Base-by-base conservation (phyloP, 2,329 filamentous ascomycete species). In the Lachnellula hyalina region DNA sequence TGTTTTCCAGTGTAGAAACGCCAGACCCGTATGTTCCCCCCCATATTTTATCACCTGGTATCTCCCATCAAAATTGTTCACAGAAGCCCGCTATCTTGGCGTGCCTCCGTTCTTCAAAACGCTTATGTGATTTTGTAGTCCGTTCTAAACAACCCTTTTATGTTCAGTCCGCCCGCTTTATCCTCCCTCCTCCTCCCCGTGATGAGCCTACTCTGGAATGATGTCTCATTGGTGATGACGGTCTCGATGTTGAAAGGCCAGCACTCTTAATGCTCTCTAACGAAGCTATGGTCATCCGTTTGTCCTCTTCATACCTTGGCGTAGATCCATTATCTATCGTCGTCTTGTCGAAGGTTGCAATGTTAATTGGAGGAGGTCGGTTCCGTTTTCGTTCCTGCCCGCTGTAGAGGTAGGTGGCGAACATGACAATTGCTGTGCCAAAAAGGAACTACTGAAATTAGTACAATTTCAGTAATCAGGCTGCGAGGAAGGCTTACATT, bases 341-440 rank as follows among this genome's bases (percentile, higher is more conserved):
- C 2, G 67, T 71, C 72, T 96, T 94, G 69, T 96, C 90, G 66
- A 87, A 91, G 60, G 77, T 83, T 47, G 85, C 86, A 57, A 92
- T 85, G 60, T 75, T 81, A 64, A 90, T 83, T 0, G 86, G 83
- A 0, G 82, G 75, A 21, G 89, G 83, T 15, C 84, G 81, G 32
- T 72, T 74, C 52, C 81, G 77, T 58, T 75, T 77, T 19, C 79
- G 75, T 59, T 90, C 82, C 0, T 84, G 80, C 5, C 81, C 80
- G 57, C 83, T 90, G 75, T 96, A 96, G 15, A 96, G 77, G 69
- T 91, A 96, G 2, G 90, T 95, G 2, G 92, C 87, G 42, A 83
- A 78, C 0, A 96, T 74, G 8, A 97, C 92, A 48, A 94, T 75
- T 11, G 78, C 76, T 0, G 92, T 92, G 52, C 94, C 94, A 49